These are phyloP conservation scores for Phlebiopsis gigantea DNA, from an alignment of 768 basidiomycete species.

Conservation along the genomic window DNA sequence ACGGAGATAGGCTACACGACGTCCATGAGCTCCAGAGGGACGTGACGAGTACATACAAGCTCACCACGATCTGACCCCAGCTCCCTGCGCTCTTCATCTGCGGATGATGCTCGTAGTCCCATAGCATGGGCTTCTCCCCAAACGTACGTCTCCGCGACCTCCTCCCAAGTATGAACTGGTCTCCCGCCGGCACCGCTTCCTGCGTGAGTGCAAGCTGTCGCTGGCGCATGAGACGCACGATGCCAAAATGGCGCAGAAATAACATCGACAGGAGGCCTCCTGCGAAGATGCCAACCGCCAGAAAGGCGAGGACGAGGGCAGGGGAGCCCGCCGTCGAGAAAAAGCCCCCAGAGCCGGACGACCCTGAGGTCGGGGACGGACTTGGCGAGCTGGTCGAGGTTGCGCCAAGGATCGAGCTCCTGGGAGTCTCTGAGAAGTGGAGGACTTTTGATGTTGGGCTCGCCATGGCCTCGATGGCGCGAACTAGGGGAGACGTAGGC, in stretches of 20 bases:
- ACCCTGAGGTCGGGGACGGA: neutral
- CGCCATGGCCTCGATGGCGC: neutral
- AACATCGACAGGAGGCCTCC: slow-evolving; percentile 44
- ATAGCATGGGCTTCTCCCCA: slow-evolving; percentile 10
- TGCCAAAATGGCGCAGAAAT: slow-evolving; percentile 23
- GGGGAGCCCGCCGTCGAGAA: slow-evolving; percentile 28
- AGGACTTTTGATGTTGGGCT: neutral
- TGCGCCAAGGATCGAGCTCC: neutral
- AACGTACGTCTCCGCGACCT: neutral
- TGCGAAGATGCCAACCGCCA: slow-evolving; percentile 52
- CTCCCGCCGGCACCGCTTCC: neutral
- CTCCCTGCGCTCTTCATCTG: neutral
- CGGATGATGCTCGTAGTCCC: neutral
- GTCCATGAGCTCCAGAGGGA: neutral
- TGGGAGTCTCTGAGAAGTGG: neutral
- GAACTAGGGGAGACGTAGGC: neutral
- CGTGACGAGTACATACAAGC: neutral
- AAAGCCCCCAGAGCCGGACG: neutral
- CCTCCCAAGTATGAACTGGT: neutral
- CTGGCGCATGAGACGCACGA: slow-evolving; percentile 3
- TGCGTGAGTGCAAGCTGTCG: neutral
- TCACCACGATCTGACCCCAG: neutral
- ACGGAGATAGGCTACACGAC: neutral
- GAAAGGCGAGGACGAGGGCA: slow-evolving; percentile 54
- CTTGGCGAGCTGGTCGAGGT: neutral